Evolutionary conservation across 2,329 filamentous ascomycete species (phyloP), one percentile per base, ranked within the genome.

Genomic region (Dothiorella sarmentorum): DNA sequence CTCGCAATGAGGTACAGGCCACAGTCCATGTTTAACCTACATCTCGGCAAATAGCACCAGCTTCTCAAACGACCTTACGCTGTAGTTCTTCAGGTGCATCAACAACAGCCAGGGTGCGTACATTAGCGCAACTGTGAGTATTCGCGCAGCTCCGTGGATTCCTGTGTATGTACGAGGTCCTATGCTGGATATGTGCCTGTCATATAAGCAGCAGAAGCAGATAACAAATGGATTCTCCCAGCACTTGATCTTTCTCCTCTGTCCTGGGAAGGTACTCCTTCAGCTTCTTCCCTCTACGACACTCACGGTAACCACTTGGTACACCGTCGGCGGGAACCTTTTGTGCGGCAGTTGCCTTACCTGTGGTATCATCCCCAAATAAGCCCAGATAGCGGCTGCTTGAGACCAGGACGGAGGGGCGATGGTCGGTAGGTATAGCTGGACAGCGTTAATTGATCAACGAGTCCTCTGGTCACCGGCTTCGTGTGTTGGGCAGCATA

Each of bases 51-150:
- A 61, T 22, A 58, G 53, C 29, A 47, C 58, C 5, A 52, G 44
- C 27, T 56, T 56, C 33, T 45, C 53, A 17, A 61, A 61, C 44
- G 59, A 61, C 27, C 38, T 61, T 15, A 47, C 55, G 37, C 47
- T 56, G 10, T 61, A 45, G 53, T 61, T 56, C 27, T 55, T 55
- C 20, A 61, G 37, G 22, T 61, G 58, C 45, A 47, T 61, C 27
- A 61, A 61, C 59, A 61, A 45, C 45, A 63, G 66, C 15, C 67
- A 68, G 37, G 69, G 69, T 9, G 70, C 72, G 27, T 60, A 73
- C 10, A 64, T 74, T 18, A 69, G 69, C 26, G 73, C 72, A 5
- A 53, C 73, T 47, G 68, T 73, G 33, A 71, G 72, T 24, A 65
- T 66, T 51, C 73, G 71, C 24, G 38, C 51, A 7, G 57, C 51